A percentile compares a stretch with the other conserved stretches of the same genome.
These are phyloP conservation scores for Hypericum perforatum DNA, from an alignment of 345 rosid species.

Conservation along the genomic window DNA sequence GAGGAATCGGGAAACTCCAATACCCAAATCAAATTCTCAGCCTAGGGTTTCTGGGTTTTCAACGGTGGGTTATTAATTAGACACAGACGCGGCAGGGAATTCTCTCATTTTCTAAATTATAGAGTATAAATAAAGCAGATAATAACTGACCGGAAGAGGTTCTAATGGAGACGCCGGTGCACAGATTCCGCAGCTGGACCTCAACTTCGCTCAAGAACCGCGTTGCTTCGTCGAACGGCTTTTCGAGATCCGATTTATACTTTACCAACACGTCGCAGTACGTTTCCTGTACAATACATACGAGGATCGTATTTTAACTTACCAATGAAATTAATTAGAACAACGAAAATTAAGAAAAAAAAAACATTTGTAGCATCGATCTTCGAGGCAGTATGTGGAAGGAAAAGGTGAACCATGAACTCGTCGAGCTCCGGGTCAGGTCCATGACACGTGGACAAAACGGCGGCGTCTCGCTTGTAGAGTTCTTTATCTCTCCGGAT, in stretches of 20 bases:
- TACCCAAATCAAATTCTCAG: too few relatives aligned
- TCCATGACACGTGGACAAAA: constrained; percentile 21
- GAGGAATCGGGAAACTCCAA: too few relatives aligned
- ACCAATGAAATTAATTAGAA: too few relatives aligned
- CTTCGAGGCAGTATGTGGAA: too few relatives aligned
- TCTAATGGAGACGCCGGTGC: constrained; percentile 23
- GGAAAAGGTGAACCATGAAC: constrained; percentile 38
- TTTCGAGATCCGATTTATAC: constrained; percentile 35
- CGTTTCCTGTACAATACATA: constrained; percentile 29
- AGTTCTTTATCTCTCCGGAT: constrained; percentile 24
- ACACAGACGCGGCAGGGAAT: too few relatives aligned
- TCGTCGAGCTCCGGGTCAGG: constrained; percentile 57
- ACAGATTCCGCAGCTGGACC: constrained; percentile 34
- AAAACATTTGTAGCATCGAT: neutral
- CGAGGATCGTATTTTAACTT: neutral
- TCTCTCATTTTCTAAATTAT: too few relatives aligned
- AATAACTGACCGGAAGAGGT: constrained; percentile 20
- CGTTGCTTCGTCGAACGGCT: constrained; percentile 43
- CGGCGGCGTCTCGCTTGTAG: constrained; percentile 7
- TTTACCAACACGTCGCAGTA: constrained; percentile 35
- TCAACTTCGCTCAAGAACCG: constrained; percentile 32
- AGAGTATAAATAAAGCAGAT: too few relatives aligned
- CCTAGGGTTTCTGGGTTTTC: too few relatives aligned
- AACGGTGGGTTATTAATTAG: too few relatives aligned
- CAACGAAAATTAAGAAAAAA: too few relatives aligned